phyloP scores from a whole-genome alignment of 2,329 filamentous ascomycete species.

The Calonectria naviculata region DNA sequence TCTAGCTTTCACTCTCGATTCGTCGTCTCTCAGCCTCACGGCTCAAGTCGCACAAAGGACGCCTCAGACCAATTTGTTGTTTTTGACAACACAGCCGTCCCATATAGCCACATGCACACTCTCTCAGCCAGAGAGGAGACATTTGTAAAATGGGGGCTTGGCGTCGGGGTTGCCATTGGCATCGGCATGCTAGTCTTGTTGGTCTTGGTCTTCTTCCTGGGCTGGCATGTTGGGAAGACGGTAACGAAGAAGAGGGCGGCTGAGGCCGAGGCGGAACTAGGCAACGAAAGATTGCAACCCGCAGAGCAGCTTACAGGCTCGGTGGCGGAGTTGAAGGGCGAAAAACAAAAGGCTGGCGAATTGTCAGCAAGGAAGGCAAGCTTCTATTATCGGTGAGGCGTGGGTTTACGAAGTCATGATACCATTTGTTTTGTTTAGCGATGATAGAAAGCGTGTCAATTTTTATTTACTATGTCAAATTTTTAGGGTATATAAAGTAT shows the following conservation, averaged over 20 bases:
- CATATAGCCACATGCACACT: conserved; percentile 15
- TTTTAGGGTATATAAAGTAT: not conserved
- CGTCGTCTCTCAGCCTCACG: conserved; percentile 24
- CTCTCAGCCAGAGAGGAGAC: conserved; percentile 1
- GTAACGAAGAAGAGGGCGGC: not conserved
- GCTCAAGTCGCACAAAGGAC: conserved; percentile 19
- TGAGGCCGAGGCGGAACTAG: not conserved
- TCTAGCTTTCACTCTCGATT: conserved; percentile 23
- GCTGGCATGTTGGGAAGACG: not conserved
- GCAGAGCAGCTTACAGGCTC: not conserved
- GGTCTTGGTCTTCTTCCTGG: conserved; percentile 10
- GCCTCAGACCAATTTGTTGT: conserved; percentile 29
- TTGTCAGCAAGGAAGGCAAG: not conserved
- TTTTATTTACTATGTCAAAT: not conserved
- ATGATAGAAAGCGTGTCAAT: not conserved
- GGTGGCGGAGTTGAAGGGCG: not conserved
- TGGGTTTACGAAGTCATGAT: conserved; percentile 1
- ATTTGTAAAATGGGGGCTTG: conserved; percentile 15
- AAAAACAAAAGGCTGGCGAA: not conserved
- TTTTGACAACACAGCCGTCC: conserved; percentile 19
- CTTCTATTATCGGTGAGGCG: not conserved
- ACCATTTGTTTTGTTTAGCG: conserved; percentile 6
- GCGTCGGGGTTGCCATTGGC: conserved; percentile 23
- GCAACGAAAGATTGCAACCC: not conserved
- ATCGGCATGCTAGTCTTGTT: conserved; percentile 20